Percentiles rank a stretch among this genome's conserved stretches.
phyloP scores from a whole-genome alignment of 805 yeast genomes.

The Candida gorgasii region DNA sequence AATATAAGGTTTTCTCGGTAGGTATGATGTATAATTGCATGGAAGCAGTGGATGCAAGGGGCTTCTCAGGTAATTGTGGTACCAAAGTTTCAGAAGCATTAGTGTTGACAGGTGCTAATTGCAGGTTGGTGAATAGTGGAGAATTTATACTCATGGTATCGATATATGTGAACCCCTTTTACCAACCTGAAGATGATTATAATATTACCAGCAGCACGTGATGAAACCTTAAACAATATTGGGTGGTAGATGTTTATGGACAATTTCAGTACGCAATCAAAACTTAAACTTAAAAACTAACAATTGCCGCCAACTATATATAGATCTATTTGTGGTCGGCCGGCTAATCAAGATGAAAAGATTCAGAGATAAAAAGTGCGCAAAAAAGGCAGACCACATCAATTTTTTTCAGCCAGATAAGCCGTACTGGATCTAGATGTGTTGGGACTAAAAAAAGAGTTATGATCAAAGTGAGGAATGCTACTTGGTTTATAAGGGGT shows the following conservation, averaged over 20 bases:
- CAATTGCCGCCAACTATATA: too few species aligned
- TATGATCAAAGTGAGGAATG: too few species aligned
- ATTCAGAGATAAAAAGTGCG: not conserved
- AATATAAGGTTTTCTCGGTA: slow-evolving; percentile 77
- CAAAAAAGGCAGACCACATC: slow-evolving; percentile 1
- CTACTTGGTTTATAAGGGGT: not conserved
- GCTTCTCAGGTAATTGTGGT: slow-evolving; percentile 56
- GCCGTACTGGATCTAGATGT: too few species aligned
- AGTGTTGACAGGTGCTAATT: slow-evolving; percentile 21
- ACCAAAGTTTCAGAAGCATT: slow-evolving; percentile 22
- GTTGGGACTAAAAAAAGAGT: too few species aligned
- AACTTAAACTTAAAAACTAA: too few species aligned
- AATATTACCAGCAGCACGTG: too few species aligned
- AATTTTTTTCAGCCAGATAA: too few species aligned
- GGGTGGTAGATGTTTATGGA: too few species aligned
- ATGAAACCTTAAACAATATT: too few species aligned
- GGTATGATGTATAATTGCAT: slow-evolving; percentile 71
- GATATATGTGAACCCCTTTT: not conserved
- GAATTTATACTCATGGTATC: slow-evolving; percentile 18
- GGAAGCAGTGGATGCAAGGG: slow-evolving; percentile 61
- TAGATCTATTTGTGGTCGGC: not conserved
- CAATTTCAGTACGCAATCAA: too few species aligned
- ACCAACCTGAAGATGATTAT: not conserved
- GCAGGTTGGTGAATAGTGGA: slow-evolving; percentile 29
- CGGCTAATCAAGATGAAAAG: too few species aligned